Base-by-base conservation (phyloP, 2,329 filamentous ascomycete genomes). In the Immersiporthe knoxdaviesiana region DNA sequence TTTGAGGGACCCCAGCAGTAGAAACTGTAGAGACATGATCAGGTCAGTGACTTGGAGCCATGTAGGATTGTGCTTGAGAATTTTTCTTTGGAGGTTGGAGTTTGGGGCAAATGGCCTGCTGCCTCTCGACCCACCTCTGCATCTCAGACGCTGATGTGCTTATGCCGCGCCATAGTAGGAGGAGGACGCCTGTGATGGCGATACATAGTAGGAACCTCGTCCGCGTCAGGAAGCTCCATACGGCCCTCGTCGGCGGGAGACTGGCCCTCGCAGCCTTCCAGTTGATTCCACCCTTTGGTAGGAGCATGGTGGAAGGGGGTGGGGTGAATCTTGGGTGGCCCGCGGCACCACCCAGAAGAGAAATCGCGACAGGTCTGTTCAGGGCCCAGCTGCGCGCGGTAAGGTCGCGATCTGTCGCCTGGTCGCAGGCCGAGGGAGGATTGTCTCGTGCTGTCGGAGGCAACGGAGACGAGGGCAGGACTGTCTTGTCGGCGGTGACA, bases 1-100 rank as follows among this genome's bases (percentile, higher is more conserved):
- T 97, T 97, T 32, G 91, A 89, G 18, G 96, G 95, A 16, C 96
- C 96, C 87, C 94, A 98, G 84, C 96, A 99, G 82, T 97, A 97
- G 82, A 97, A 97, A 82, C 95, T 98, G 77, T 72, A 72, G 14
- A 72, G 14, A 61, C 63, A 63, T 39, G 60, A 69, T 63, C 41
- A 27, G 6, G 61, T 63, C 64, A 71, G 18, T 30, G 58, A 30
- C 44, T 12, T 12, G 41, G 58, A 16, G n/a, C 14, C 4, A 24
- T 16, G 47, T n/a, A n/a, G n/a, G 44, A 16, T 8, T 32, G 14
- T 11, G 37, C 14, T 30, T 39, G 41, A 47, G 63, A 66, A n/a
- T n/a, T n/a, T n/a, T n/a, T n/a, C n/a, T n/a, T 52, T 12, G 47
- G 61, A n/a, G 21, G 21, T 10, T 47, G 44, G 7, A n/a, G 7